Evolutionary conservation across 108 stramenopile genomes (phyloP).

Genomic region (Cyclotella kingstonii): DNA sequence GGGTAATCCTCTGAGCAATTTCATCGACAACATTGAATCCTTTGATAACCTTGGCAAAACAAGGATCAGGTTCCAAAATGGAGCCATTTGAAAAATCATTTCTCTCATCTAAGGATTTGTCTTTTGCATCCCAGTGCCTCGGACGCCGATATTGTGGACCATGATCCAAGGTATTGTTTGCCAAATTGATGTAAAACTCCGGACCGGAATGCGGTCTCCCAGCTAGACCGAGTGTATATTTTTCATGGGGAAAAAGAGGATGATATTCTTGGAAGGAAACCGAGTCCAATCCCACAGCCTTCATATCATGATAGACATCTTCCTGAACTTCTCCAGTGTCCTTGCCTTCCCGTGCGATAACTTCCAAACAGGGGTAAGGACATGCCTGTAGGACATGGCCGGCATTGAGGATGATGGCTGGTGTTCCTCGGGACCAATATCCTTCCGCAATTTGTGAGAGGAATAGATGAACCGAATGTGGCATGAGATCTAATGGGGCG

Average conservation of each 20-base stretch:
- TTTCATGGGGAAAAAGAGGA: slow-evolving; percentile 62
- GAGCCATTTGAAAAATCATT: slow-evolving; percentile 31
- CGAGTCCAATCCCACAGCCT: slow-evolving; percentile 40
- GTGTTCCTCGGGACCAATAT: slow-evolving; percentile 61
- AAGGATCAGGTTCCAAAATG: slow-evolving; percentile 82
- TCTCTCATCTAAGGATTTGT: slow-evolving; percentile 49
- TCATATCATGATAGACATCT: slow-evolving; percentile 48
- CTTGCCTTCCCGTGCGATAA: slow-evolving; percentile 21
- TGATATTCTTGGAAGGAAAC: slow-evolving; percentile 86
- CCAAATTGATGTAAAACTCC: slow-evolving; percentile 85
- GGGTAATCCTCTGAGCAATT: slow-evolving; percentile 38
- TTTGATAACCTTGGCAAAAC: slow-evolving; percentile 85
- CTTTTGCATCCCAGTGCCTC: slow-evolving; percentile 13
- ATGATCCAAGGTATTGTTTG: slow-evolving; percentile 84
- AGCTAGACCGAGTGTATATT: slow-evolving; percentile 84
- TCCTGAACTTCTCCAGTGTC: slow-evolving; percentile 26
- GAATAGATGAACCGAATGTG: slow-evolving; percentile 51
- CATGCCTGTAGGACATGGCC: slow-evolving; percentile 85
- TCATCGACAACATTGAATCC: slow-evolving; percentile 67
- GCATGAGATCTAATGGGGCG: slow-evolving; percentile 44
- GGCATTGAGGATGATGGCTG: slow-evolving; percentile 74
- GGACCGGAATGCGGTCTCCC: slow-evolving; percentile 89
- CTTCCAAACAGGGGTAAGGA: slow-evolving; percentile 70
- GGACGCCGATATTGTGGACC: slow-evolving; percentile 72
- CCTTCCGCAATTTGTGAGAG: slow-evolving; percentile 47